Base-by-base conservation (phyloP, 495 filamentous ascomycete species). In the Chaetomium cochliodes region DNA sequence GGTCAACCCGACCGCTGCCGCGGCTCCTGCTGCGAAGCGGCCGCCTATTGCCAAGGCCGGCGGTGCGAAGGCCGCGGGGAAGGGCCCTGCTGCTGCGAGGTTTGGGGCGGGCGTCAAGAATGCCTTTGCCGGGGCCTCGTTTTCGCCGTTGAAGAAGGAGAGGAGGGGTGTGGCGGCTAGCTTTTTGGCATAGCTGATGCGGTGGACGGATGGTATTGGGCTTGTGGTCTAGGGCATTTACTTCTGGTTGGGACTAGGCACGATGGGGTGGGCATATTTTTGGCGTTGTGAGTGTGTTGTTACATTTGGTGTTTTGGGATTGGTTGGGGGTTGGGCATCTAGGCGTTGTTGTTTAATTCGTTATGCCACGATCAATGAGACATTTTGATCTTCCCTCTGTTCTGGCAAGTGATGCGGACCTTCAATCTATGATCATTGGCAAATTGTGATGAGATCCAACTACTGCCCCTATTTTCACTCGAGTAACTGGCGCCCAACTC, bases 111-210 rank as follows among this genome's bases (percentile, higher is more conserved):
- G 75, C 68, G 68, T 72, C 56, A 77, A 70, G 57, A 80, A 72
- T 41, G 73, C 78, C 1, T 77, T 76, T 61, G 74, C 72, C 6
- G 77, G 83, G 63, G 72, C 77, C 58, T 76, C 78, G 28, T 96
- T 97, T 73, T 91, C 88, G 44, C 92, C 92, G 7, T 74, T 97
- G 61, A 97, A 97, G 79, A 86, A 83, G 76, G 88, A 94, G 67
- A 86, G 85, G 69, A 88, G 84, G 72, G 77, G 77, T 54, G 77
- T 81, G 16, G 78, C 79, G 47, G 81, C 82, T 69, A 85, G 82
- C 65, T 84, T 85, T 64, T 71, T 85, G 62, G 81, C 72, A 56
- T 84, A 63, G 68, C 54, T 18, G 33, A 16, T 18, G 18, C 16
- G 46, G n/a, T 37, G 46, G 9, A 6, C 15, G 2, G 39, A 16